These are phyloP conservation scores for Podospora pseudocomata DNA, from an alignment of 495 filamentous ascomycete species.

Conservation along the genomic window DNA sequence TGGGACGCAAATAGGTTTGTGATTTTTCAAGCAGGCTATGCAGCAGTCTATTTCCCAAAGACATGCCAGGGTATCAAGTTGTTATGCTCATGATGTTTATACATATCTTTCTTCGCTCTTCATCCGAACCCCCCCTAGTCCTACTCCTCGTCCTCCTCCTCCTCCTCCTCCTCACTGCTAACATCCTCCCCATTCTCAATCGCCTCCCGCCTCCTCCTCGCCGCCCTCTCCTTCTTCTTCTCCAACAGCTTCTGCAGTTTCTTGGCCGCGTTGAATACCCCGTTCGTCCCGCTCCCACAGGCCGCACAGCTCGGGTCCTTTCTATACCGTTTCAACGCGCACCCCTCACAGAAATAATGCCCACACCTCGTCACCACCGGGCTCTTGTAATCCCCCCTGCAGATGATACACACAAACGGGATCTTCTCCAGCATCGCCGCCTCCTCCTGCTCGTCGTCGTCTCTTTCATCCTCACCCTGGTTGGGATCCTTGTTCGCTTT, in stretches of 20 bases:
- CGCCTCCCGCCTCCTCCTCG: conserved; percentile 64
- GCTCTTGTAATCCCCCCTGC: conserved; percentile 71
- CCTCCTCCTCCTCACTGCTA: conserved; percentile 63
- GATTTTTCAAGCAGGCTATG: no score
- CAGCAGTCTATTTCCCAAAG: neutral
- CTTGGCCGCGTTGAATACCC: conserved; percentile 88
- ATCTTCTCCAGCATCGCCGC: conserved; percentile 79
- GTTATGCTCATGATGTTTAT: neutral
- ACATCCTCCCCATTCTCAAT: conserved; percentile 68
- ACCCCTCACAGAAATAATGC: conserved; percentile 92
- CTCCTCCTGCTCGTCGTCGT: conserved; percentile 62
- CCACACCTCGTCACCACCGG: conserved; percentile 88
- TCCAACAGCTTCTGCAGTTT: conserved; percentile 75
- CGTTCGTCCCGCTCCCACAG: conserved; percentile 78
- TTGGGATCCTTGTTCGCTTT: conserved; percentile 36
- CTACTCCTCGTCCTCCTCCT: conserved; percentile 66
- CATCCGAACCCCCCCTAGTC: conserved; percentile 46
- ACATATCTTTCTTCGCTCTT: neutral
- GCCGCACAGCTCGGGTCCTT: conserved; percentile 76
- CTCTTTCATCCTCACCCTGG: conserved; percentile 33
- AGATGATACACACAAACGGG: conserved; percentile 94
- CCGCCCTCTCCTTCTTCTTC: conserved; percentile 71
- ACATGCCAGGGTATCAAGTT: neutral
- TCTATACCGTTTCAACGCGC: conserved; percentile 78
- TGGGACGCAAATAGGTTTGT: no score